Evolutionary conservation across 2,329 filamentous ascomycete genomes (phyloP), one percentile per base, ranked within the genome.

Genomic region (Tolypocladium tundrense): DNA sequence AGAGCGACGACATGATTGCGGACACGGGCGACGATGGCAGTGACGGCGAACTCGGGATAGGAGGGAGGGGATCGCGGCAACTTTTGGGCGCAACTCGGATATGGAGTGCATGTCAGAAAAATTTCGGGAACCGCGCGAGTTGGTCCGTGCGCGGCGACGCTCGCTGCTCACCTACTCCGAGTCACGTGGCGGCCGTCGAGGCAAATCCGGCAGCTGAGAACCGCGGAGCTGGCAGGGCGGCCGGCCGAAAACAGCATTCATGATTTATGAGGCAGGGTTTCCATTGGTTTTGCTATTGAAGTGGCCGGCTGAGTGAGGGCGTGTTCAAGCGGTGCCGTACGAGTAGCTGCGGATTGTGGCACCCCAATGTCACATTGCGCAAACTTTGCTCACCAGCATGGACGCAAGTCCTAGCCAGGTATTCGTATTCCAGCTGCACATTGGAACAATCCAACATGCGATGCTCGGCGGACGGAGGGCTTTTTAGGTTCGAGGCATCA

Each of bases 1-100:
- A 86, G 68, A 85, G 73, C 53, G 80, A 80, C 57, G 81, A 79
- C 80, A 84, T 84, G 60, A 60, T 73, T 52, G 48, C 48, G 65
- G 59, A 50, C 54, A 57, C 59, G 57, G 54, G 57, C 50, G 56
- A 52, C 40, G 51, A 41, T 43, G 53, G 51, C 54, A 48, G 48
- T 52, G 60, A 54, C 51, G 24, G 48, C 40, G 58, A 14, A 33
- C 27, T 39, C 50, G 63, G 61, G 57, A 58, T 40, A 57, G 60
- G 57, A 53, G 43, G 54, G 57, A 40, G 52, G 55, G 41, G 43
- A 53, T 60, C 54, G 40, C 54, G 54, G 42, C 55, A 39, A 35
- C 41, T 39, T 53, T 51, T 52, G 31, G 41, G 39, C 53, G 41
- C 41, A 33, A 19, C 41, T 56, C 55, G 45, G 55, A 50, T 51